Evolutionary conservation across 176 grass and related monocot species (phyloP).

Genomic region (Ananas comosus): DNA sequence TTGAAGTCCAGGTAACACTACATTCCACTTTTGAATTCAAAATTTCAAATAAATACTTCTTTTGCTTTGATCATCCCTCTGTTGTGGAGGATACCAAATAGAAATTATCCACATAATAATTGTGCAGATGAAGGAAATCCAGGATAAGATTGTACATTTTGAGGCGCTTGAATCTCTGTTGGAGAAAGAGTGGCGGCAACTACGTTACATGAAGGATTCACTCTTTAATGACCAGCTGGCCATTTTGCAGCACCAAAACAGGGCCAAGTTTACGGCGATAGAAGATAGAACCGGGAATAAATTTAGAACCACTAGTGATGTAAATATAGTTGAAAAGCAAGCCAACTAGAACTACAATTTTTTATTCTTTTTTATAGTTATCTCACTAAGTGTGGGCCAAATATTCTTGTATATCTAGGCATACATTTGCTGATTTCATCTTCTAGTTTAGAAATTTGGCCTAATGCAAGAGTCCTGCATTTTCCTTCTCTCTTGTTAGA

Average conservation of each 20-base stretch:
- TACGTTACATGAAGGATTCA: conserved; percentile 45
- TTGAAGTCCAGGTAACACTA: conserved; percentile 71
- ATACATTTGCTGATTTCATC: too few relatives aligned
- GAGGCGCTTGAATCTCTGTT: conserved; percentile 68
- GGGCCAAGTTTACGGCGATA: background rate
- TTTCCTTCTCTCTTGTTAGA: too few relatives aligned
- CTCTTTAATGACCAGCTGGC: conserved; percentile 57
- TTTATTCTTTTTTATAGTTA: too few relatives aligned
- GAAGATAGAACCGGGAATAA: conserved; percentile 1
- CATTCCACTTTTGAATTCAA: background rate
- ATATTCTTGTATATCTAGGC: too few relatives aligned
- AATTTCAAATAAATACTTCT: background rate
- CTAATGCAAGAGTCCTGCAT: too few relatives aligned
- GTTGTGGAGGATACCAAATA: background rate
- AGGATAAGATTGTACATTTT: conserved; percentile 61
- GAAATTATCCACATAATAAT: background rate
- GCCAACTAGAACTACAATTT: too few relatives aligned
- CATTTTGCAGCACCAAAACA: conserved; percentile 46
- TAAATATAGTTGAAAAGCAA: background rate
- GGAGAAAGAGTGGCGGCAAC: conserved; percentile 66
- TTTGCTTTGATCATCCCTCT: conserved; percentile 5
- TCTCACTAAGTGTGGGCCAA: too few relatives aligned
- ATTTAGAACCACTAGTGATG: conserved; percentile 5
- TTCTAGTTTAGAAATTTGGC: too few relatives aligned
- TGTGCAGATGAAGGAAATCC: conserved; percentile 93